A percentile compares a stretch with the other conserved stretches of the same genome.
Evolutionary conservation across 495 filamentous ascomycete species (phyloP).

Genomic region (Neurospora sp.): DNA sequence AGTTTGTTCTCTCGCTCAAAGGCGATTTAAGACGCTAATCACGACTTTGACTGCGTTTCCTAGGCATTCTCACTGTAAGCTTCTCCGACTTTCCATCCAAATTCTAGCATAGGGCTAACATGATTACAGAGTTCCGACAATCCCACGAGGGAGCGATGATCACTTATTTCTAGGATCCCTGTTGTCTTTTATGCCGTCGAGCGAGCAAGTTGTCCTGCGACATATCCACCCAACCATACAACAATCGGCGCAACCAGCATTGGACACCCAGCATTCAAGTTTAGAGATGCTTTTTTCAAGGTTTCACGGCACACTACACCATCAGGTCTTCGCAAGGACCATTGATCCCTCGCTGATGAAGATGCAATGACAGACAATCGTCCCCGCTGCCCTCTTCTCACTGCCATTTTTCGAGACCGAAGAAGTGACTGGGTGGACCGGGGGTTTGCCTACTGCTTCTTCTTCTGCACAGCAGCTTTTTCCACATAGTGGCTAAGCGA

Average conservation of each 20-base stretch:
- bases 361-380: neutral
- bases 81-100: neutral
- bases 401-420: neutral
- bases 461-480: neutral
- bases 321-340: neutral
- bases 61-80: conserved; percentile 28
- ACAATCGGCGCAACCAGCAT: neutral
- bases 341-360: neutral
- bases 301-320: neutral
- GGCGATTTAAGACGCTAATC: conserved; percentile 53
- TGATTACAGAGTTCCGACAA: neutral
- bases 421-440: neutral
- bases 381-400: neutral
- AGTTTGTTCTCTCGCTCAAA: conserved; percentile 86
- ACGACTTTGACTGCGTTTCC: conserved; percentile 26
- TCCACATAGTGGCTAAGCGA: neutral
- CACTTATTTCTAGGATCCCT: neutral
- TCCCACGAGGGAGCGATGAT: neutral
- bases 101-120: neutral
- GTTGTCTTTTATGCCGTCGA: neutral
- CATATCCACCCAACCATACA: neutral
- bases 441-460: neutral
- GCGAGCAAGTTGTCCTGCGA: neutral
- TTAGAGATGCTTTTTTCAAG: neutral
- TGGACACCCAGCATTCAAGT: neutral